phyloP scores from a whole-genome alignment of 768 basidiomycete genomes.

The Coprinellus aureogranulatus region DNA sequence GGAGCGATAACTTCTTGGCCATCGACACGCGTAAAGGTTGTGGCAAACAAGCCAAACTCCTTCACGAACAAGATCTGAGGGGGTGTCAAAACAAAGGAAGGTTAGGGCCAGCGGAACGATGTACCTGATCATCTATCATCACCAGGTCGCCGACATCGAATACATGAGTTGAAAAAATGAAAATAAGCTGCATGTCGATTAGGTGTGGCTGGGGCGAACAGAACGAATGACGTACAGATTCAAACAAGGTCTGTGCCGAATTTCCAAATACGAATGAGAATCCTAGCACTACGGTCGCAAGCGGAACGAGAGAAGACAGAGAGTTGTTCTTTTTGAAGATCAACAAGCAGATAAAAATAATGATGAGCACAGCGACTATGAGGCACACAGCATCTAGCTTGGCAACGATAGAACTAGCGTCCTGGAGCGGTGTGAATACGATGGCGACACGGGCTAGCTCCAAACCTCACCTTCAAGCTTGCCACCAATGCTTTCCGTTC shows the following conservation, averaged over 20 bases:
- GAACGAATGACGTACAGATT: slow-evolving; percentile 52
- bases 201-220: background rate
- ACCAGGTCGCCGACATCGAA: slow-evolving; percentile 82
- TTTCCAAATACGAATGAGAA: slow-evolving; percentile 86
- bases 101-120: slow-evolving; percentile 6
- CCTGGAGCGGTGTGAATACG: slow-evolving; percentile 34
- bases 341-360: slow-evolving; percentile 69
- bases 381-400: slow-evolving; percentile 78
- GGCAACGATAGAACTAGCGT: slow-evolving; percentile 68
- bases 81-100: background rate
- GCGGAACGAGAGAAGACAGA: slow-evolving; percentile 69
- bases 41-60: slow-evolving; percentile 80
- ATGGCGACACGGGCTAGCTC: slow-evolving; percentile 1
- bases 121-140: slow-evolving; percentile 72
- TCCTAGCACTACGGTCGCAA: slow-evolving; percentile 77
- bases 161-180: slow-evolving; percentile 84
- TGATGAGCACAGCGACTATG: slow-evolving; percentile 50
- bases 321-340: slow-evolving; percentile 71
- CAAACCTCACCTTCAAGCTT: slow-evolving; percentile 57
- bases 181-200: slow-evolving; percentile 57
- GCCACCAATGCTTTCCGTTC: slow-evolving; percentile 72
- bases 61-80: slow-evolving; percentile 50
- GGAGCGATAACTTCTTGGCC: slow-evolving; percentile 80
- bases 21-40: slow-evolving; percentile 75
- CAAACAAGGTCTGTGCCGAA: slow-evolving; percentile 75